Evolutionary conservation across 169 alveolate genomes (phyloP).

Genomic region (Eimeria tenella): DNA sequence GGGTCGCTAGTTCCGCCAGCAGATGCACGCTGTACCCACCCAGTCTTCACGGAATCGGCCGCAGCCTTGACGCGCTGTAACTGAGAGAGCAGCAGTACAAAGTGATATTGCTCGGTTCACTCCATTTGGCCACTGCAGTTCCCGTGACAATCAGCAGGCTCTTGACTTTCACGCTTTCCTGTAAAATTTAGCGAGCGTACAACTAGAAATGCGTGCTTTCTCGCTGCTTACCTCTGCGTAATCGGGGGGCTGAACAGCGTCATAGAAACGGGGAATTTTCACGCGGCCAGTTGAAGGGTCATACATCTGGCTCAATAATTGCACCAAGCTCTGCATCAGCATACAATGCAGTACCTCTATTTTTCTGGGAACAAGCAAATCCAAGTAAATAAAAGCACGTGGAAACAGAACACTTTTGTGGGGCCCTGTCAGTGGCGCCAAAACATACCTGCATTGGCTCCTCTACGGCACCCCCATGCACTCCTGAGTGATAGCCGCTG

Average conservation of each 20-base stretch:
- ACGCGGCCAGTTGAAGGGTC: constrained; percentile 69
- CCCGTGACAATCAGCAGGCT: too few relatives aligned
- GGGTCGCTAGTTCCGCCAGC: background rate
- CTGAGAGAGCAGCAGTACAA: constrained; percentile 22
- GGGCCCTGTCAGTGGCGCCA: background rate
- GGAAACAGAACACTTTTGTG: background rate
- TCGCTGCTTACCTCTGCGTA: constrained; percentile 47
- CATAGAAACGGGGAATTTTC: constrained; percentile 71
- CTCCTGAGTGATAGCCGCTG: constrained; percentile 78
- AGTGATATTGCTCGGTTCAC: background rate
- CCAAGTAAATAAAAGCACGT: background rate
- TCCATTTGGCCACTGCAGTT: too few relatives aligned
- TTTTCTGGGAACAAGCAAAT: background rate
- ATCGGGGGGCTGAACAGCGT: constrained; percentile 47
- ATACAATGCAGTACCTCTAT: background rate
- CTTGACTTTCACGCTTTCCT: too few relatives aligned
- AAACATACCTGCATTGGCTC: constrained; percentile 79
- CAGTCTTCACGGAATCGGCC: constrained; percentile 37
- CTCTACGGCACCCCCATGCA: constrained; percentile 81
- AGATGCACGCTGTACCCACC: background rate
- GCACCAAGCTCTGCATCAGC: constrained; percentile 64
- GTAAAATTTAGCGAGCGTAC: too few relatives aligned
- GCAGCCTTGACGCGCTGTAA: constrained; percentile 64
- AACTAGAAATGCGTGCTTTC: background rate
- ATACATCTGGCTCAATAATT: constrained; percentile 37